A percentile compares a stretch with the other conserved stretches of the same genome.
Conservation (phyloP, 2,329 filamentous ascomycete species). For the Calonectria hongkongensis region DNA sequence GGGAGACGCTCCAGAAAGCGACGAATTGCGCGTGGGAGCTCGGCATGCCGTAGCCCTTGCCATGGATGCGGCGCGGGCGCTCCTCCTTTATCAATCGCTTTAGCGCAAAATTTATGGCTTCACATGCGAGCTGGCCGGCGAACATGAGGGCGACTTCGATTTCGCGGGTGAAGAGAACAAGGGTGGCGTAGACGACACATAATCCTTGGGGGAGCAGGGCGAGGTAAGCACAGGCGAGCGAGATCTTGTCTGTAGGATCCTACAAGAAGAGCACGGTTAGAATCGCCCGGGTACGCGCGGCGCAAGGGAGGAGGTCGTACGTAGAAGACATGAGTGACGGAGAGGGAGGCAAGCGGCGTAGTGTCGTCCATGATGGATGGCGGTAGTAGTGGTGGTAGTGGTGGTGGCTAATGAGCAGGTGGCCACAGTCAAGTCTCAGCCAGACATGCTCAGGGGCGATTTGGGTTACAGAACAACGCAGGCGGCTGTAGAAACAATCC, state of each 20-base stretch:
- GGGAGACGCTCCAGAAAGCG: constrained; percentile 90
- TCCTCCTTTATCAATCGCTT: constrained; percentile 96
- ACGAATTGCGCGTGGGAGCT: constrained; percentile 96
- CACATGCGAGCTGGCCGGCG: constrained; percentile 91
- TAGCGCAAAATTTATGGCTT: constrained; percentile 90
- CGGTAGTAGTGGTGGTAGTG: not conserved
- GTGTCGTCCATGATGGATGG: constrained; percentile 52
- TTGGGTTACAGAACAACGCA: not conserved
- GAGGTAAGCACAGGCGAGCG: constrained; percentile 93
- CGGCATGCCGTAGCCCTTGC: constrained; percentile 98
- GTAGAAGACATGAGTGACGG: constrained; percentile 97
- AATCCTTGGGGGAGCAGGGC: constrained; percentile 95
- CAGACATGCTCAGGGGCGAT: constrained; percentile 32
- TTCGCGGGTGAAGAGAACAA: constrained; percentile 94
- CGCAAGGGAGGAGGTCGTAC: constrained; percentile 66
- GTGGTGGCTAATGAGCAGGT: constrained; percentile 18
- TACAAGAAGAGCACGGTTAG: constrained; percentile 60
- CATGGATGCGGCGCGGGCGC: constrained; percentile 87
- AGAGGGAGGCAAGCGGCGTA: constrained; percentile 89
- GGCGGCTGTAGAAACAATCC: constrained; percentile 22
- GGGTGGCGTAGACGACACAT: constrained; percentile 90
- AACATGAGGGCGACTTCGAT: constrained; percentile 93
- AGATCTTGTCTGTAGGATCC: constrained; percentile 90
- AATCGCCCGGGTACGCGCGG: constrained; percentile 11
- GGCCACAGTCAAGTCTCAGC: constrained; percentile 18